Evolutionary conservation across 768 basidiomycete species (phyloP).

Genomic region (Trametes maxima): DNA sequence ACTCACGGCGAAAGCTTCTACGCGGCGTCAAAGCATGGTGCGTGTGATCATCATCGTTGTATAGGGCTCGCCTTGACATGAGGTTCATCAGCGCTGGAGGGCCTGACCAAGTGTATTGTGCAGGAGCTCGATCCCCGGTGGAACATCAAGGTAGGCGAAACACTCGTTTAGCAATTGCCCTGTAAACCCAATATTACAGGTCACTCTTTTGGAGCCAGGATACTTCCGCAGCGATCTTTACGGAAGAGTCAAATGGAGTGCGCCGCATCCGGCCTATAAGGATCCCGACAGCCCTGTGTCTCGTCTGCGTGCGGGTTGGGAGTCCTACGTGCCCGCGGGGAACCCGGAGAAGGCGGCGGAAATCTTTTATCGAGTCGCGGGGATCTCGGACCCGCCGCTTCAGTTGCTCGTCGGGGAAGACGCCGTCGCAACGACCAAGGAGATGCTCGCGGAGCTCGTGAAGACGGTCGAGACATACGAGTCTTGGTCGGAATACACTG

Average conservation of each 20-base stretch:
- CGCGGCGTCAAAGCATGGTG: slow-evolving; percentile 15
- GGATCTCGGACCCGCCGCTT: slow-evolving; percentile 24
- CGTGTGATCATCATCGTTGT: neutral
- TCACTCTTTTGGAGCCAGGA: slow-evolving; percentile 25
- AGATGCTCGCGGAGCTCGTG: slow-evolving; percentile 1
- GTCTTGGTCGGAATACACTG: slow-evolving; percentile 24
- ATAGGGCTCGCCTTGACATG: neutral
- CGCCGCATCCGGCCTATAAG: slow-evolving; percentile 17
- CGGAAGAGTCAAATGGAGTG: neutral
- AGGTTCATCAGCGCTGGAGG: slow-evolving; percentile 33
- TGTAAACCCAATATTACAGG: neutral
- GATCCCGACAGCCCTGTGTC: neutral
- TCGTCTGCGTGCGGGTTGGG: neutral
- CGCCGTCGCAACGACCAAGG: slow-evolving; percentile 1
- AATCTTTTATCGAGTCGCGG: slow-evolving; percentile 22
- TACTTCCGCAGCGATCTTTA: slow-evolving; percentile 11
- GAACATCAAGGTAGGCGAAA: slow-evolving; percentile 36
- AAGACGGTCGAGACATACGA: slow-evolving; percentile 21
- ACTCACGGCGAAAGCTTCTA: slow-evolving; percentile 14
- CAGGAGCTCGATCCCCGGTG: slow-evolving; percentile 39
- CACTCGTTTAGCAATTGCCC: neutral
- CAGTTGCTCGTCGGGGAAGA: slow-evolving; percentile 20
- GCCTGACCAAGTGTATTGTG: slow-evolving; percentile 29
- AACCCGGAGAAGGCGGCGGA: slow-evolving; percentile 19
- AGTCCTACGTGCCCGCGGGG: neutral